phyloP scores from a whole-genome alignment of 75 land plant species.

The Isoetes taiwanensis region DNA sequence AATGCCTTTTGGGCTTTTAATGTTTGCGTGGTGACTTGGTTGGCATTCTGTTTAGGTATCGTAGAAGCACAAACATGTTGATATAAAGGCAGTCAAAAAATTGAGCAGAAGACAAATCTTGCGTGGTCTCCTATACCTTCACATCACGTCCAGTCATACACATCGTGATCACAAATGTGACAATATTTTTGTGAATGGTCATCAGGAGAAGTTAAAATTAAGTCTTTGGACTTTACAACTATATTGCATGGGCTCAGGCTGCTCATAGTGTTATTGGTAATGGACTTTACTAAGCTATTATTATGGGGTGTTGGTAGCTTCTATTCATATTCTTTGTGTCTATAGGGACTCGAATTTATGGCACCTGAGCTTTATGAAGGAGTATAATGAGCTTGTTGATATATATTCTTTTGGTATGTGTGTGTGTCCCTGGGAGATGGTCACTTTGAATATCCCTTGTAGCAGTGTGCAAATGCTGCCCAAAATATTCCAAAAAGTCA shows the following conservation, averaged over 20 bases:
- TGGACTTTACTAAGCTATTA: too few species aligned
- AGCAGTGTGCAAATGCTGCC: conserved; percentile 66
- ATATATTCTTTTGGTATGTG: conserved; percentile 93
- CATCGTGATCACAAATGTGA: conserved; percentile 28
- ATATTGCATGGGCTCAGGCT: conserved; percentile 16
- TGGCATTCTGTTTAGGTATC: conserved; percentile 24
- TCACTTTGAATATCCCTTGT: conserved; percentile 72
- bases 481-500: conserved; percentile 82
- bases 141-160: conserved; percentile 26
- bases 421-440: conserved; percentile 77
- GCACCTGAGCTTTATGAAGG: conserved; percentile 78
- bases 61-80: conserved; percentile 24
- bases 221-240: conserved; percentile 23
- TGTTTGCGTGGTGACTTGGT: too few species aligned
- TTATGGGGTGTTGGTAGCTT: too few species aligned
- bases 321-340: too few species aligned
- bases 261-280: conserved; percentile 24
- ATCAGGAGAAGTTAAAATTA: conserved; percentile 29
- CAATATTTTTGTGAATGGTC: conserved; percentile 29
- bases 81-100: conserved; percentile 24
- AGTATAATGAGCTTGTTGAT: conserved; percentile 84
- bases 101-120: conserved; percentile 27
- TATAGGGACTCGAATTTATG: conserved; percentile 83
- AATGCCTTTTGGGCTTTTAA: too few species aligned
- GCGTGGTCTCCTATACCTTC: conserved; percentile 24